phyloP scores from a whole-genome alignment of 768 basidiomycete genomes.

The Pulveroboletus ravenelii region DNA sequence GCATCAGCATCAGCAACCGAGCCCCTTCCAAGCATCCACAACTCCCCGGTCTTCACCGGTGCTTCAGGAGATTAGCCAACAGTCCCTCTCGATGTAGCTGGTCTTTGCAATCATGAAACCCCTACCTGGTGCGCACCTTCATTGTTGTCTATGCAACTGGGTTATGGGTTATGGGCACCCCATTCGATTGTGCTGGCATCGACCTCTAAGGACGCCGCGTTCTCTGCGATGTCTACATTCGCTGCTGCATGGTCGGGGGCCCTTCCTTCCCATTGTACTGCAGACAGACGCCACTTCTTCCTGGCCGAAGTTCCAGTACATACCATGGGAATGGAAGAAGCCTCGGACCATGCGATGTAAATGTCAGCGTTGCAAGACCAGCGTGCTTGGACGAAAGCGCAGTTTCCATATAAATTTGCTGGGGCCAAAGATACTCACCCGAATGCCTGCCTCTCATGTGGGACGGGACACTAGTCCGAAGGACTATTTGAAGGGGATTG shows the following conservation, averaged over 20 bases:
- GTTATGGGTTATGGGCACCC: slow-evolving; percentile 12
- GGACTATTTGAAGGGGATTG: slow-evolving; percentile 2
- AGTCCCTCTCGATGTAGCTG: background rate
- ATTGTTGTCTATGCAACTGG: slow-evolving; percentile 9
- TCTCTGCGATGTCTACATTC: slow-evolving; percentile 17
- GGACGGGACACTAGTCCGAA: slow-evolving; percentile 3
- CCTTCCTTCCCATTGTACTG: slow-evolving; percentile 37
- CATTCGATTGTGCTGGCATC: background rate
- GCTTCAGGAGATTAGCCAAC: background rate
- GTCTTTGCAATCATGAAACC: background rate
- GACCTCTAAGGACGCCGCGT: slow-evolving; percentile 14
- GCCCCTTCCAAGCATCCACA: slow-evolving; percentile 5
- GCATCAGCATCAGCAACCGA: slow-evolving; percentile 13
- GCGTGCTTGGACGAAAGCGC: slow-evolving; percentile 5
- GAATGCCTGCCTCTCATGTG: background rate
- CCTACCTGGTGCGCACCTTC: slow-evolving; percentile 16
- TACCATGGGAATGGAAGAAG: slow-evolving; percentile 59
- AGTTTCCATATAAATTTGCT: background rate
- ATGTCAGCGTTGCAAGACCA: slow-evolving; percentile 24
- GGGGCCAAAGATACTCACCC: slow-evolving; percentile 4
- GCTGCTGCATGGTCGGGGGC: slow-evolving; percentile 33
- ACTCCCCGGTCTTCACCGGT: background rate
- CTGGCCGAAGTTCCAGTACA: slow-evolving; percentile 34
- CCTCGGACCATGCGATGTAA: slow-evolving; percentile 35
- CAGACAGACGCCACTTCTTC: slow-evolving; percentile 28